Evolutionary conservation across 208 protist species (phyloP).

Genomic region (Novymonas esmeraldas): DNA sequence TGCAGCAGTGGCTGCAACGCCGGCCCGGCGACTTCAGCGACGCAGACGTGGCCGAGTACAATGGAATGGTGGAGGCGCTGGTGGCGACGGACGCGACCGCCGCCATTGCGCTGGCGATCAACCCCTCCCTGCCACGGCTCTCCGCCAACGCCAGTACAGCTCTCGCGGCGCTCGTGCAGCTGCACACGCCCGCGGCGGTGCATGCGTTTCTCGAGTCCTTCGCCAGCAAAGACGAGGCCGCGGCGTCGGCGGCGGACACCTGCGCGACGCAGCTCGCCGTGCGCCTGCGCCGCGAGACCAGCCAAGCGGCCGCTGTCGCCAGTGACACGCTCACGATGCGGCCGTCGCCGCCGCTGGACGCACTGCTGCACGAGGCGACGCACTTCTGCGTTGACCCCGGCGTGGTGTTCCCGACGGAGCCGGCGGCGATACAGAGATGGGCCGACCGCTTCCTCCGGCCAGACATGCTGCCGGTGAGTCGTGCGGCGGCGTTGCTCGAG

Average conservation of each 20-base stretch:
- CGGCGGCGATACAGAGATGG: constrained; percentile 53
- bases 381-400: constrained; percentile 65
- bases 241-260: constrained; percentile 46
- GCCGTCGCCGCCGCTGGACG: background rate
- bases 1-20: constrained; percentile 9
- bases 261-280: constrained; percentile 65
- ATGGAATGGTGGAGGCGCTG: constrained; percentile 61
- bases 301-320: no score
- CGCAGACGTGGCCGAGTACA: constrained; percentile 37
- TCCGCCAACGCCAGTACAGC: constrained; percentile 32
- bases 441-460: constrained; percentile 35
- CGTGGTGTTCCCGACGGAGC: constrained; percentile 60
- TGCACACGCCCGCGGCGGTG: constrained; percentile 43
- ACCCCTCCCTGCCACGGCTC: constrained; percentile 50
- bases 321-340: background rate
- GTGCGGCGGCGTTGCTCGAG: constrained; percentile 27
- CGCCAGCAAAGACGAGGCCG: constrained; percentile 44
- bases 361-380: constrained; percentile 25
- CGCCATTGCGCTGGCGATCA: constrained; percentile 62
- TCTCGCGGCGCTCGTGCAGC: constrained; percentile 53
- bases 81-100: constrained; percentile 30
- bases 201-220: constrained; percentile 66
- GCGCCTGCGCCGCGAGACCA: constrained; percentile 36
- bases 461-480: constrained; percentile 33
- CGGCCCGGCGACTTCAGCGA: constrained; percentile 6